Evolutionary conservation across 805 yeast genomes (phyloP), one percentile per base, ranked within the genome.

Genomic region (Wickerhamomyces bovis): DNA sequence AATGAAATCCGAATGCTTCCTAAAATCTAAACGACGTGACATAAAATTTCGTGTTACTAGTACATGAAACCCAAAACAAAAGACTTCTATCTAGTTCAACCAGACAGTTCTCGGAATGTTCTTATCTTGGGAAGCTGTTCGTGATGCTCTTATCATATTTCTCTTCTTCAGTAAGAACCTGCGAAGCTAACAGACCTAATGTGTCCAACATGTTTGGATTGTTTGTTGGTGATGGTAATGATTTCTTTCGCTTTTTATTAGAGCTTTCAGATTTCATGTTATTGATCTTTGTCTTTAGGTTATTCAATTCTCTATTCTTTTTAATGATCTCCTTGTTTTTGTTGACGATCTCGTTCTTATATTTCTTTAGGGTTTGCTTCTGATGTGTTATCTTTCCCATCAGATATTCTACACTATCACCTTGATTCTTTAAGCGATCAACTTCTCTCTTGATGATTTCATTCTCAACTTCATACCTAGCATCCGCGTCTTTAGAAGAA

Each of bases 151-250:
- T 12, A 12, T 13, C 26, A 16, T 33, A 25, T 21, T 50, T 44
- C 41, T 58, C 49, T 47, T 67, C 69, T 45, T 70, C 73, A 39
- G 68, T 67, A 28, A 76, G 56, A 0, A 75, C 80, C 52, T 77
- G 82, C 38, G 77, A 69, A 3, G 83, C 83, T 45, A 78, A 62
- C 47, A 75, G 60, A 13, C 81, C 83, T 41, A 78, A 62, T 0
- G 82, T 75, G 39, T 72, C 73, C 41, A 78, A 51, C 66, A 73
- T 72, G 15, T 43, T 43, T 35, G 46, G 46, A 7, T 39, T 26
- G 49, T 25, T 49, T 36, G 46, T 39, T 39, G 38, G 50, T 8
- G 48, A 35, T 20, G 39, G 42, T 38, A 40, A 46, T 23, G 49
- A 39, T 39, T 50, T 47, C 46, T 50, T 50, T 18, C 49, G 52